Base-by-base conservation (phyloP, 805 yeast genomes). In the Yarrowia sp. region DNA sequence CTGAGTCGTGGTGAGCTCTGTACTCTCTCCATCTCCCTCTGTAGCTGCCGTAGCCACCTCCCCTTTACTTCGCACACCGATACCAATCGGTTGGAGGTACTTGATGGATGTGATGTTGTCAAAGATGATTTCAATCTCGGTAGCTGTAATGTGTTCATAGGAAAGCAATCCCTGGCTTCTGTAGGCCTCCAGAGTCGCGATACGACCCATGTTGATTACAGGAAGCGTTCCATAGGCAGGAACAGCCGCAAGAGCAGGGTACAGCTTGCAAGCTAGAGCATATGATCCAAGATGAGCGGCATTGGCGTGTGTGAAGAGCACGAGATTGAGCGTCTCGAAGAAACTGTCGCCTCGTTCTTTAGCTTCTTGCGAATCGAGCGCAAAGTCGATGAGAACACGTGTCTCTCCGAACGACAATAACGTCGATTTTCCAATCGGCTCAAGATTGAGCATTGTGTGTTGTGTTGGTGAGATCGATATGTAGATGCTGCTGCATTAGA, bases 161-260 rank as follows among this genome's bases (percentile, higher is more conserved):
- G 97, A 97, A 48, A 90, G 79, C 0, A 92, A 75, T 1, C 97
- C 97, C 15, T 78, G 78, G 2, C 90, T 80, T 70, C 96, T 79
- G 76, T 92, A 95, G 40, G 85, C 80, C 73, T 95, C 99, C n/a
- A 91, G 85, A 0, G 97, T 89, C 5, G 96, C 82, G 16, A 91
- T 86, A 72, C 97, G 83, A 0, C 98, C 98, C 74, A 95, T 80
- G 74, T 91, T 93, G 12, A 89, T 83, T 1, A 93, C 90, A 0
- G 99, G 98, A n/a, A 92, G 78, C 0, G 99, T 94, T 0, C 98
- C 86, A 76, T 90, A 95, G 0, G 89, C 89, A 1, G 92, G 92
- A 32, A 93, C 85, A 43, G 85, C 81, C 2, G 88, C 80, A 32
- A 91, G 78, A 65, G 79, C 82, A 36, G 86, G 83, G 71, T 85